Evolutionary conservation across 164 flowering plant species (phyloP), one percentile per base, ranked within the genome.

Genomic region (Stephania japonica): DNA sequence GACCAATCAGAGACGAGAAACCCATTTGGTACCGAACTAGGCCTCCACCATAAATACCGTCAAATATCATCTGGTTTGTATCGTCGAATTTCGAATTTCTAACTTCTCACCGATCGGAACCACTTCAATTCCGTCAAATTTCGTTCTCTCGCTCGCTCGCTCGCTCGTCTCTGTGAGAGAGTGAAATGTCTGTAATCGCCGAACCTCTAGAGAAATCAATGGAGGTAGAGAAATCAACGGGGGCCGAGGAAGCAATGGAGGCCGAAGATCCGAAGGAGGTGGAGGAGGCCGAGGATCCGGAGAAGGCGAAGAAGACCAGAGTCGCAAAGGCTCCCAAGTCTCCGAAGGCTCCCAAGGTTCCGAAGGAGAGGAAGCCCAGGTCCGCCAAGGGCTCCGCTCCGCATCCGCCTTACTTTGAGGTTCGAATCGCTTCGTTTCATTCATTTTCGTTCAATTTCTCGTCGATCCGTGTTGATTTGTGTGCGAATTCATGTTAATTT

Each of bases 341-440:
- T n/a, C n/a, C n/a, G n/a, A n/a, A n/a, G n/a, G n/a, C n/a, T n/a
- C n/a, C n/a, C n/a, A n/a, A n/a, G n/a, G n/a, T n/a, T n/a, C n/a
- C n/a, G n/a, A n/a, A 77, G 74, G 78, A 70, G 74, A 72, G 73
- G 69, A 79, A 69, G 25, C 65, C 70, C 44, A 64, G 53, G 23
- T 61, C 69, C 47, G 71, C 64, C n/a, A 79, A 67, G 70, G 59
- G 66, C 25, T 72, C 71, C 26, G 49, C 76, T 7, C 8, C 76
- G 42, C 81, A 81, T 68, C 83, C 83, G 62, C 77, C 81, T 49
- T 81, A 81, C 67, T 78, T 73, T 23, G 78, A 78, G 83, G 83
- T 78, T 65, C 7, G 5, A 6, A 19, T 19, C 7, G 41, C 49
- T 1, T 26, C 27, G 3, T 27, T 61, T 50, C 6, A 3, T 23